Evolutionary conservation across 2,329 filamentous ascomycete species (phyloP), one percentile per base, ranked within the genome.

Genomic region (Diaporthe citrichinensis): DNA sequence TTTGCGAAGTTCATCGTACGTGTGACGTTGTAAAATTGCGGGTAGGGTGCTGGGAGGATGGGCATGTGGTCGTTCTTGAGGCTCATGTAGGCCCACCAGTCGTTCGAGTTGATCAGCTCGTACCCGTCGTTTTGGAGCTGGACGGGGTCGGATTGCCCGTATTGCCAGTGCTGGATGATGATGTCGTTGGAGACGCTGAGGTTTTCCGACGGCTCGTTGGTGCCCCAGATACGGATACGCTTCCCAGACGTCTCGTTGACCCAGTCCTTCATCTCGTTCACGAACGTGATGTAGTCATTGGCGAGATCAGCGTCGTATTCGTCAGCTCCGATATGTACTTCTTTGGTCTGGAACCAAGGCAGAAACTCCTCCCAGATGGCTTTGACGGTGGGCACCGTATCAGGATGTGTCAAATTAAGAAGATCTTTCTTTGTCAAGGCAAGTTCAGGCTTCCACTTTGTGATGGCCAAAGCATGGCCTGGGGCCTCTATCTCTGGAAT

Each of bases 271-370:
- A 86, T 78, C 31, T 86, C 84, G 71, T 86, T 85, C 36, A 87
- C 81, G 61, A 87, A 87, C 81, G 86, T 84, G 74, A 84, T 89
- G 78, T 90, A 91, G 68, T 88, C 87, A 36, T 86, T 83, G 1
- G 85, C 87, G 4, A 87, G 79, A 0, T 81, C 80, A 17, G 84
- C 76, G 74, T 86, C 79, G 75, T 90, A 90, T 78, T 91, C 89
- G 75, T 91, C 89, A 2, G 88, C 89, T 0, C 89, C 89, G 15
- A 91, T 87, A 76, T 90, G 87, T 1, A 90, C 87, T 31, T 88
- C 86, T 77, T 90, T 90, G 6, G 83, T 87, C 41, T 89, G 84
- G 71, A 90, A 90, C 88, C 88, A 90, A 1, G 88, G 88, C 14
- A 90, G 79, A 62, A 90, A 90, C 15, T 87, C 86, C 15, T 82